Base-by-base conservation (phyloP, 2,329 filamentous ascomycete genomes). In the Escovopsis sp. region DNA sequence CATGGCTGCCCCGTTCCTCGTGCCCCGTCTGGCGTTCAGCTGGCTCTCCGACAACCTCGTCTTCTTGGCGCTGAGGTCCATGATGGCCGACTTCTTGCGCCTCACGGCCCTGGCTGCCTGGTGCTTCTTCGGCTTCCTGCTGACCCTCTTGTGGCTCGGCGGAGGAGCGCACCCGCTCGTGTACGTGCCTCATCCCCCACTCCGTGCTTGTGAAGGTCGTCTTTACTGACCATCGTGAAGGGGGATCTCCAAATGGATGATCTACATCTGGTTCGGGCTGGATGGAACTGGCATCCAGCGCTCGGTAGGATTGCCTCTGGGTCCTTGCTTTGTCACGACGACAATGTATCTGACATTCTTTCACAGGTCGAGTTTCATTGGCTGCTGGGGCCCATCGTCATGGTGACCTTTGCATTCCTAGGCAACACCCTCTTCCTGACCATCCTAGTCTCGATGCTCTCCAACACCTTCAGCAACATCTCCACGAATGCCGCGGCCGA, bases 241-340 rank as follows among this genome's bases (percentile, higher is more conserved):
- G 5, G 84, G 79, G 1, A 87, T 91, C 47, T 77, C 77, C 36
- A 87, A 88, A 59, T 93, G 85, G 85, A 89, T 93, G 84, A 72
- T 91, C 2, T 91, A 83, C 72, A 88, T 93, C 48, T 93, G 85
- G 85, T 91, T 93, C 54, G 85, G 85, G 2, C 72, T 93, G 2
- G 85, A 91, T 51, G 85, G 74, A 7, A 76, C 71, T 4, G 76
- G 76, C 7, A 77, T 80, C 35, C 67, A 75, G 38, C 59, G 67
- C 48, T 74, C 74, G 43, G 68, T 70, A 53, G 54, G 65, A 13
- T 34, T 31, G 9, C 20, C 16, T 39, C n/a, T n/a, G n/a, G n/a
- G n/a, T n/a, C n/a, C n/a, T n/a, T n/a, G n/a, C n/a, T n/a, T n/a
- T n/a, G n/a, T n/a, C n/a, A n/a, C n/a, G n/a, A n/a, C n/a, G n/a